phyloP scores from a whole-genome alignment of 495 filamentous ascomycete genomes.

The Cladorrhinum samala region DNA sequence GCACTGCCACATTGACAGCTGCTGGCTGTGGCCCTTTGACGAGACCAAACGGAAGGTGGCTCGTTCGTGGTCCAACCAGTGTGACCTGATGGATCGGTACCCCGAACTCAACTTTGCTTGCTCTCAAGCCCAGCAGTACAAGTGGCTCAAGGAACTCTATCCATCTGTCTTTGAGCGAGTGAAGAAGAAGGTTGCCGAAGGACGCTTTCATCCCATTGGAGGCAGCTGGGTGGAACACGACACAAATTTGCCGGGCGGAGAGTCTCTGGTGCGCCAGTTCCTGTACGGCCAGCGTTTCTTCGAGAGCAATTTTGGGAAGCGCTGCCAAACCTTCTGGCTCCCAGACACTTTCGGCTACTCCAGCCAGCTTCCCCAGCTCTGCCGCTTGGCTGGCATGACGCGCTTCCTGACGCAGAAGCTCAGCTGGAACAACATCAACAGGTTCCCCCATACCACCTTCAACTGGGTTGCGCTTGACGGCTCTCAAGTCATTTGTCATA shows the following conservation, averaged over 20 bases:
- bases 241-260: constrained; percentile 92
- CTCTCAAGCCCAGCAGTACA: constrained; percentile 95
- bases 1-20: constrained; percentile 95
- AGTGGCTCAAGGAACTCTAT: constrained; percentile 90
- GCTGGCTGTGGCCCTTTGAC: constrained; percentile 98
- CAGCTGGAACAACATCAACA: constrained; percentile 94
- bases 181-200: constrained; percentile 81
- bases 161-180: constrained; percentile 84
- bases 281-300: constrained; percentile 92
- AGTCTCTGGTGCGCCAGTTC: constrained; percentile 93
- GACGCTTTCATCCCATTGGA: constrained; percentile 88
- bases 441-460: constrained; percentile 96
- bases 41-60: constrained; percentile 97
- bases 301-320: constrained; percentile 84
- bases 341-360: constrained; percentile 98
- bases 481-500: constrained; percentile 94
- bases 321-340: constrained; percentile 90
- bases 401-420: constrained; percentile 97
- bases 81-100: constrained; percentile 87
- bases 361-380: constrained; percentile 87
- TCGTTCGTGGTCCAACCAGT: constrained; percentile 93
- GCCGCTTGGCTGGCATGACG: constrained; percentile 84
- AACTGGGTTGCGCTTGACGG: constrained; percentile 95
- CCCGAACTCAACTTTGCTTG: constrained; percentile 88
- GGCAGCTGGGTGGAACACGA: constrained; percentile 99